A percentile compares a stretch with the other conserved stretches of the same genome.
phyloP scores from a whole-genome alignment of 306 rosid species.

The Senna siamea region DNA sequence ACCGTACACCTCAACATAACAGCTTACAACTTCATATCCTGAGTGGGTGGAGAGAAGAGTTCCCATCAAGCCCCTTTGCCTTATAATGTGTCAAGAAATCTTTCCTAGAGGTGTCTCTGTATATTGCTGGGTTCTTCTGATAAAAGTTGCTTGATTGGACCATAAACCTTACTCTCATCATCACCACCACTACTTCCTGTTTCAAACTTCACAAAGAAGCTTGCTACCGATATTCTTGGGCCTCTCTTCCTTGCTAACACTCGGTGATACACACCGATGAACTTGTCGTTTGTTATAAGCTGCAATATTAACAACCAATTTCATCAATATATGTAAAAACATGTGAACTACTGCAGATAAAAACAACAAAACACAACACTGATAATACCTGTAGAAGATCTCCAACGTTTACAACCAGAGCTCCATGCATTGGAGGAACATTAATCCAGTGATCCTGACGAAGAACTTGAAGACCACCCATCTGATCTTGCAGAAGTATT shows the following conservation, averaged over 20 bases:
- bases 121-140: conserved; percentile 56
- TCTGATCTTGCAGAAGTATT: conserved; percentile 55
- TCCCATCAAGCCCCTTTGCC: conserved; percentile 32
- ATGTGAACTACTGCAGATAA: too few species aligned
- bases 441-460: conserved; percentile 47
- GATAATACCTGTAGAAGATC: conserved; percentile 49
- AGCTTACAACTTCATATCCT: conserved; percentile 1
- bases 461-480: conserved; percentile 59
- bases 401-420: conserved; percentile 55
- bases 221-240: conserved; percentile 48
- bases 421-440: conserved; percentile 45
- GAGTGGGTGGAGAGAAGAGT: neutral
- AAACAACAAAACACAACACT: too few species aligned
- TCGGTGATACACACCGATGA: conserved; percentile 42
- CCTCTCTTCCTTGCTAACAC: conserved; percentile 42
- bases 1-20: too few species aligned
- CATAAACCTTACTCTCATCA: conserved; percentile 32
- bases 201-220: conserved; percentile 40
- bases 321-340: too few species aligned
- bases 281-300: conserved; percentile 50
- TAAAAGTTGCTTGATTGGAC: conserved; percentile 61
- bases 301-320: conserved; percentile 23
- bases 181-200: neutral
- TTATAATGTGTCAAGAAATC: neutral
- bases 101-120: conserved; percentile 18